These are phyloP conservation scores for Xylariomycetidae sp. DNA, from an alignment of 2,329 filamentous ascomycete genomes.

Conservation along the genomic window DNA sequence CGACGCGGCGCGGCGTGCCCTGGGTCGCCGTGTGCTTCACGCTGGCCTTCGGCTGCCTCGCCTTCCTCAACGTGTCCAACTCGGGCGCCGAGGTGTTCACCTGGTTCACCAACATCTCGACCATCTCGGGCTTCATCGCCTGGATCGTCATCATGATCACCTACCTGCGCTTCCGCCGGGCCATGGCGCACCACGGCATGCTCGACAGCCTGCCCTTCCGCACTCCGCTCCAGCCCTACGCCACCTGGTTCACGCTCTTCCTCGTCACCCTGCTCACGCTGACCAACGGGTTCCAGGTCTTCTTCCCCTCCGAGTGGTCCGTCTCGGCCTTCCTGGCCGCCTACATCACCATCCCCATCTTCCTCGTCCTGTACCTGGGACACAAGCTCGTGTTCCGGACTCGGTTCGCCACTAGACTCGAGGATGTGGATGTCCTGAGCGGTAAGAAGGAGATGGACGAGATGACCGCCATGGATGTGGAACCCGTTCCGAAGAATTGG, in stretches of 20 bases:
- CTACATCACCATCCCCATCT: conserved; percentile 61
- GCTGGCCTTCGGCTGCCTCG: conserved; percentile 58
- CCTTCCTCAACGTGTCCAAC: conserved; percentile 64
- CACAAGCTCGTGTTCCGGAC: conserved; percentile 53
- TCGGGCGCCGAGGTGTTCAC: conserved; percentile 60
- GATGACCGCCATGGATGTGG: conserved; percentile 43
- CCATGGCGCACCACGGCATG: conserved; percentile 49
- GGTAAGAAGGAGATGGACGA: conserved; percentile 61
- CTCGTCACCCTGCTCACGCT: conserved; percentile 59
- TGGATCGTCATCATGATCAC: conserved; percentile 57
- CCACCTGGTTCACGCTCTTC: conserved; percentile 53
- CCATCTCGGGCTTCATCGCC: conserved; percentile 55
- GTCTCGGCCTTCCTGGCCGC: conserved; percentile 58
- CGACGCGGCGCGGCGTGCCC: conserved; percentile 59
- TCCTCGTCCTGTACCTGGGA: conserved; percentile 54
- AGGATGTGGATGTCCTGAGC: conserved; percentile 51
- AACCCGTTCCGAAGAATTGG: conserved; percentile 45
- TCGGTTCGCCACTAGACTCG: conserved; percentile 34
- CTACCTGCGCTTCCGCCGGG: conserved; percentile 55
- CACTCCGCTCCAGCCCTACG: conserved; percentile 56
- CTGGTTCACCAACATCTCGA: conserved; percentile 70
- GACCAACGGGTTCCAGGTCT: conserved; percentile 72
- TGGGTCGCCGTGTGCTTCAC: conserved; percentile 50
- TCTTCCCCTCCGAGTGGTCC: conserved; percentile 62
- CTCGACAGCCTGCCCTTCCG: conserved; percentile 46